Evolutionary conservation across 2,329 filamentous ascomycete genomes (phyloP).

Genomic region (Ambrosiella xylebori): DNA sequence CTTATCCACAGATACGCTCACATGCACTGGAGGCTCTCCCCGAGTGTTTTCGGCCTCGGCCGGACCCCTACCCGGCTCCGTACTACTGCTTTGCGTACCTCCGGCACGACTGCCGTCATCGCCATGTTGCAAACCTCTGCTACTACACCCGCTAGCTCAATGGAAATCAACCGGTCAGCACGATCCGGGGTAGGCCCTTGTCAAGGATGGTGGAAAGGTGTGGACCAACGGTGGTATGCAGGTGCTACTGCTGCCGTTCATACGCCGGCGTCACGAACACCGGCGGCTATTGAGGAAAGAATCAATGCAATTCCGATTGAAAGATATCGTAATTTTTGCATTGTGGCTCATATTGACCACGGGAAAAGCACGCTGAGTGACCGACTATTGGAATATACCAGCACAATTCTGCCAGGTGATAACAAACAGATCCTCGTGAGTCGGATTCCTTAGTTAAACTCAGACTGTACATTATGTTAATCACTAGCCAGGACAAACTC

Average conservation of each 20-base stretch:
- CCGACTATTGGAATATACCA: constrained; percentile 79
- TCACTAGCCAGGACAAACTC: constrained; percentile 51
- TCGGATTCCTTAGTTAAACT: not conserved
- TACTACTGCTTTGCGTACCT: not conserved
- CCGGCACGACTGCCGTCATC: no score
- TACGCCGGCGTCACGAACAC: constrained; percentile 10
- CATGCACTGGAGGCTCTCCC: constrained; percentile 12
- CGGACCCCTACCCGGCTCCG: constrained; percentile 1
- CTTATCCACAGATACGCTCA: not conserved
- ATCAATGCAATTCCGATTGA: constrained; percentile 63
- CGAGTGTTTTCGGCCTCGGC: constrained; percentile 10
- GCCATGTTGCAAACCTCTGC: not conserved
- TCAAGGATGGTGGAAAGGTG: constrained; percentile 3
- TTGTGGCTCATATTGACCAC: constrained; percentile 97
- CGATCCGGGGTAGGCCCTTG: not conserved
- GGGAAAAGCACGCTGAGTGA: constrained; percentile 94
- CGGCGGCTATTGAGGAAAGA: constrained; percentile 28
- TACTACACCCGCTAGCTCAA: not conserved
- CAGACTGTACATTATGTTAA: not conserved
- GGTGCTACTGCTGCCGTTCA: constrained; percentile 7
- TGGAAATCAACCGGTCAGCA: not conserved
- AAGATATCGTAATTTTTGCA: constrained; percentile 87
- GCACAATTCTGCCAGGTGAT: constrained; percentile 62
- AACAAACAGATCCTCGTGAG: constrained; percentile 76
- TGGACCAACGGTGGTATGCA: constrained; percentile 3